Evolutionary conservation across 495 filamentous ascomycete genomes (phyloP).

Genomic region (Hypoxylon cercidicola): DNA sequence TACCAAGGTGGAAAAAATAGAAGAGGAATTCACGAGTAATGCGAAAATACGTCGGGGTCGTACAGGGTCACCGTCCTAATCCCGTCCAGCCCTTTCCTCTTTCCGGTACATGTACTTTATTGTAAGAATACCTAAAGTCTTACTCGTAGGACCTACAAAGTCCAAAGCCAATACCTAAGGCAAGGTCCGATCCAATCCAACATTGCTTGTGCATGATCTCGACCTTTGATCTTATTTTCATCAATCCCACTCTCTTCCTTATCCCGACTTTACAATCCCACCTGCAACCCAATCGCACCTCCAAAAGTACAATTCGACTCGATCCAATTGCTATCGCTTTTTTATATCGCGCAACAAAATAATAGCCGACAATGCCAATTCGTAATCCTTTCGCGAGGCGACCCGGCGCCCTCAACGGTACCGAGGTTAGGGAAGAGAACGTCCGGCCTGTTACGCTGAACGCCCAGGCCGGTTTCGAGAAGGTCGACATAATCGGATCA

Average conservation of each 20-base stretch:
- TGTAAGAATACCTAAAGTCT: neutral
- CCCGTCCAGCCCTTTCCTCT: constrained; percentile 21
- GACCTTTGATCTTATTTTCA: constrained; percentile 4
- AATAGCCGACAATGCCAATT: constrained; percentile 70
- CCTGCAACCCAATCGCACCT: neutral
- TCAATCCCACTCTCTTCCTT: constrained; percentile 11
- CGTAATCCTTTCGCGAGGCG: constrained; percentile 77
- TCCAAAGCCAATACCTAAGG: neutral
- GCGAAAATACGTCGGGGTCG: constrained; percentile 3
- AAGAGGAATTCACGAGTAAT: constrained; percentile 12
- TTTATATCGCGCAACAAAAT: constrained; percentile 22
- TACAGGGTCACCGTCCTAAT: neutral
- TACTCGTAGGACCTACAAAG: neutral
- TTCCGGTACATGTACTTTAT: constrained; percentile 1
- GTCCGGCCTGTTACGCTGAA: constrained; percentile 56
- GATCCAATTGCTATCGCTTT: constrained; percentile 25
- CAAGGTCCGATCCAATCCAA: constrained; percentile 35
- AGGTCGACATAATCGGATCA: constrained; percentile 65
- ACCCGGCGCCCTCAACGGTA: constrained; percentile 50
- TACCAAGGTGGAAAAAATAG: neutral
- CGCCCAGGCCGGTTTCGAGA: constrained; percentile 60
- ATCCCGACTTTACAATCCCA: neutral
- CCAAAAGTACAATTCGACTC: constrained; percentile 15
- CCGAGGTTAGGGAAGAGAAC: constrained; percentile 64
- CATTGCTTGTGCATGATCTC: constrained; percentile 19